Percentiles rank a stretch among this genome's conserved stretches.
These are phyloP conservation scores for Collybiopsis confluens DNA, from an alignment of 768 basidiomycete species.

Conservation along the genomic window DNA sequence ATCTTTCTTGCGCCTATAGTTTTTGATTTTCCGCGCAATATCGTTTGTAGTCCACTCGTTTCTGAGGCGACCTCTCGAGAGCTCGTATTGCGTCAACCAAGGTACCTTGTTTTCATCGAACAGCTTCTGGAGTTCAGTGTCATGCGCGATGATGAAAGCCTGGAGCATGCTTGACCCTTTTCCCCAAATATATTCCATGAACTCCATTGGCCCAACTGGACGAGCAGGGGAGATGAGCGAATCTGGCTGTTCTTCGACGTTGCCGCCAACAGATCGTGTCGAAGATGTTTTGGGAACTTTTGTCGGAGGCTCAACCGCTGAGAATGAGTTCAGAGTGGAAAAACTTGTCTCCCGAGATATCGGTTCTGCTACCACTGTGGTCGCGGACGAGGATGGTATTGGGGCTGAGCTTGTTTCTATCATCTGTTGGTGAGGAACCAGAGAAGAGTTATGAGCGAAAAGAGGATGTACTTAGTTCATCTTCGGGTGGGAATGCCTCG, in stretches of 20 bases:
- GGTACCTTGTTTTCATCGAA: slow-evolving; percentile 31
- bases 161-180: background rate
- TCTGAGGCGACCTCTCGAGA: slow-evolving; percentile 36
- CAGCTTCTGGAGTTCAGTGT: slow-evolving; percentile 25
- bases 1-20: slow-evolving; percentile 25
- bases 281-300: background rate
- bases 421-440: background rate
- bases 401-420: background rate
- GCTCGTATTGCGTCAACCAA: slow-evolving; percentile 44
- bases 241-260: background rate
- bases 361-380: background rate
- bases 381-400: background rate
- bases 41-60: slow-evolving; percentile 37
- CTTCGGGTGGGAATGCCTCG: background rate
- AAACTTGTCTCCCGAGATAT: background rate
- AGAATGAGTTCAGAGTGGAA: background rate
- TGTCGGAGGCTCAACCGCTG: background rate
- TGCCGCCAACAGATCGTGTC: background rate
- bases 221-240: background rate
- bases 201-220: background rate
- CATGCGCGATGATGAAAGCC: slow-evolving; percentile 29
- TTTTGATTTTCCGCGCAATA: slow-evolving; percentile 23
- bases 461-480: background rate
- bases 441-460: background rate
- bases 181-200: background rate